These are phyloP conservation scores for Teratosphaeria viscida DNA, from an alignment of 2,329 filamentous ascomycete species.

Conservation along the genomic window DNA sequence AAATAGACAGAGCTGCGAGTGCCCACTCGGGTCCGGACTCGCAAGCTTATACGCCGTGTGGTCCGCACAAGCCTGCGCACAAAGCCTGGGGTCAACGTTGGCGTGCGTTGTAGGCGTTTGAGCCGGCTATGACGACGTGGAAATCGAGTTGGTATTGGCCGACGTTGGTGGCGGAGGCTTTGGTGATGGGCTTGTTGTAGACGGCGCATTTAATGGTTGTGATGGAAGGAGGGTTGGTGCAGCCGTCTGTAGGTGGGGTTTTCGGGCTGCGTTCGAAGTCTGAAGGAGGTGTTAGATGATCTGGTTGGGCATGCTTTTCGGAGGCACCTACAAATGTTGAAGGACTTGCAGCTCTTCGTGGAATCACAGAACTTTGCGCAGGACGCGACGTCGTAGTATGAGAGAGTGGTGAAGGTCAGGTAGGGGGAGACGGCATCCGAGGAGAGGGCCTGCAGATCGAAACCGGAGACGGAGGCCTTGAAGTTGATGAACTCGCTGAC, in stretches of 20 bases:
- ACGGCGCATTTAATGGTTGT: slow-evolving; percentile 3
- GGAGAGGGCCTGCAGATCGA: not conserved
- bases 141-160: slow-evolving; percentile 12
- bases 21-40: not conserved
- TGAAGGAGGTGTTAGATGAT: too few relatives aligned
- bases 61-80: not conserved
- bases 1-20: not conserved
- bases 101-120: slow-evolving; percentile 7
- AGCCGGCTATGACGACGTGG: slow-evolving; percentile 12
- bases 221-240: not conserved
- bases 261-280: slow-evolving; percentile 23
- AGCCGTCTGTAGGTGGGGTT: slow-evolving; percentile 3
- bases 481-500: not conserved
- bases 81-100: not conserved
- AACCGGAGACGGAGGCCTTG: not conserved
- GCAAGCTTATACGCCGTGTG: not conserved
- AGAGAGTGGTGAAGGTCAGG: not conserved
- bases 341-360: not conserved
- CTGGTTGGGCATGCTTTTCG: not conserved
- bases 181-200: slow-evolving; percentile 19
- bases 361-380: not conserved
- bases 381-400: not conserved
- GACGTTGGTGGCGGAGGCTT: slow-evolving; percentile 10
- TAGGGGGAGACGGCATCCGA: not conserved
- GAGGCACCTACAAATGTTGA: slow-evolving; percentile 9